Percentiles rank a stretch among this genome's conserved stretches.
Conservation (phyloP, 768 basidiomycete genomes). For the Omphalotus guepiniiformis region DNA sequence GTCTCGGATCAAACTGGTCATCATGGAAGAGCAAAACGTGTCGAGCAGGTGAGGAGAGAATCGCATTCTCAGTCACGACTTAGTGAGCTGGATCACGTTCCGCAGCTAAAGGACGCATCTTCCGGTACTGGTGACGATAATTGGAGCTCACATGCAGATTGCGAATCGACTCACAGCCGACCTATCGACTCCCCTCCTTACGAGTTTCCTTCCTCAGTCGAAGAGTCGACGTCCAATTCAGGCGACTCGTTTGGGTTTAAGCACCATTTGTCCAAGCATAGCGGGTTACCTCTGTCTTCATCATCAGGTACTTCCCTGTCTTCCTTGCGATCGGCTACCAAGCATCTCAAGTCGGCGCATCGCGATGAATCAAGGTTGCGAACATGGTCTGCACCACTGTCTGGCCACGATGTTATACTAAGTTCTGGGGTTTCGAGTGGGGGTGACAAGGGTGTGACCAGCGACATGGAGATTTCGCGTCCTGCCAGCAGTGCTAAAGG, state of each 20-base stretch:
- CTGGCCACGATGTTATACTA: no score
- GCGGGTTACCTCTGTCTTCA: no score
- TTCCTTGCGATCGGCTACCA: constrained; percentile 4
- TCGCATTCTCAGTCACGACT: constrained; percentile 3
- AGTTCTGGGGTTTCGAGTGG: no score
- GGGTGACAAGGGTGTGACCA: no score
- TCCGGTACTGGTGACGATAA: no score
- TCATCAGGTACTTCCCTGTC: constrained; percentile 8
- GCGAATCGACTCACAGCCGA: no score
- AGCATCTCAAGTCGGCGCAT: neutral
- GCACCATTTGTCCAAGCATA: no score
- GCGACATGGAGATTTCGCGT: no score
- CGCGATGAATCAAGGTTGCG: neutral
- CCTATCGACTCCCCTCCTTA: neutral
- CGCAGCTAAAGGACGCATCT: neutral
- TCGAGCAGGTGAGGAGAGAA: constrained; percentile 5
- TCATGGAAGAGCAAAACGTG: constrained; percentile 7
- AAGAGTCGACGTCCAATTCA: constrained; percentile 4
- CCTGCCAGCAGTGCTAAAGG: no score
- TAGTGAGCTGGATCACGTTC: constrained; percentile 2
- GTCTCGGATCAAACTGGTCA: constrained; percentile 28
- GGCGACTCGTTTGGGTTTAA: constrained; percentile 3
- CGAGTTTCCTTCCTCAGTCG: neutral
- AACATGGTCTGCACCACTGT: constrained; percentile 5
- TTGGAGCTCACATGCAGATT: no score